Percentiles rank a stretch among this genome's conserved stretches.
phyloP scores from a whole-genome alignment of 306 rosid genomes.

The Mucuna pruriens region DNA sequence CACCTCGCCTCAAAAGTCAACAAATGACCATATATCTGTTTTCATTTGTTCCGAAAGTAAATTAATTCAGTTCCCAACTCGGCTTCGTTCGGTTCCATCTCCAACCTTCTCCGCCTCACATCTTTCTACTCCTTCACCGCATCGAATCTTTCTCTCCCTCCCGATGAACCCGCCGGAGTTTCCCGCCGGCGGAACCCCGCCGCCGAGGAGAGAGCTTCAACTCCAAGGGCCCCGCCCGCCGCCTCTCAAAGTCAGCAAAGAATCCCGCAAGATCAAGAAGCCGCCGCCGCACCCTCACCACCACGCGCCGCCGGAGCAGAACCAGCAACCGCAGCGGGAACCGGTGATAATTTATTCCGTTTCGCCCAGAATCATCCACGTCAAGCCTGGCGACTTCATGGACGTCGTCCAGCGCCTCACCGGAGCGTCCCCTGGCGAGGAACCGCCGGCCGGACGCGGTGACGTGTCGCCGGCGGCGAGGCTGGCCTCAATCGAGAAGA shows the following conservation, averaged over 20 bases:
- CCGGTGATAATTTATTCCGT: conserved; percentile 61
- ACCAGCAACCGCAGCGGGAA: conserved; percentile 35
- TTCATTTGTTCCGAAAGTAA: neutral
- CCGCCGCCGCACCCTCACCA: conserved; percentile 42
- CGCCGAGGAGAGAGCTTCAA: conserved; percentile 55
- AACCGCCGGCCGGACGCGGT: conserved; percentile 32
- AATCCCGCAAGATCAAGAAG: conserved; percentile 71
- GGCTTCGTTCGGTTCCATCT: neutral
- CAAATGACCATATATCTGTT: neutral
- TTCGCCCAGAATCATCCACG: conserved; percentile 62
- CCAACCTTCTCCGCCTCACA: neutral
- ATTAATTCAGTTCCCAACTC: neutral
- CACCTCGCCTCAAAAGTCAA: neutral
- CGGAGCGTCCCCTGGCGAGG: conserved; percentile 44
- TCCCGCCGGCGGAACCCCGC: conserved; percentile 33
- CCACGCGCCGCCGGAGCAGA: neutral
- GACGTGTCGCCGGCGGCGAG: conserved; percentile 78
- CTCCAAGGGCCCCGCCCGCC: conserved; percentile 74
- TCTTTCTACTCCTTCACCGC: too few species aligned
- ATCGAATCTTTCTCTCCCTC: neutral
- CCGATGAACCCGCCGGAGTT: conserved; percentile 49
- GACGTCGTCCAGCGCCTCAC: conserved; percentile 84
- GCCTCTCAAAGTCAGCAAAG: conserved; percentile 60
- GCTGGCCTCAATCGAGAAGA: conserved; percentile 67
- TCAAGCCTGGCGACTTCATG: conserved; percentile 59